A percentile compares a stretch with the other conserved stretches of the same genome.
These are phyloP conservation scores for Furcasterigmium sp. DNA, from an alignment of 2,329 filamentous ascomycete species.

Conservation along the genomic window DNA sequence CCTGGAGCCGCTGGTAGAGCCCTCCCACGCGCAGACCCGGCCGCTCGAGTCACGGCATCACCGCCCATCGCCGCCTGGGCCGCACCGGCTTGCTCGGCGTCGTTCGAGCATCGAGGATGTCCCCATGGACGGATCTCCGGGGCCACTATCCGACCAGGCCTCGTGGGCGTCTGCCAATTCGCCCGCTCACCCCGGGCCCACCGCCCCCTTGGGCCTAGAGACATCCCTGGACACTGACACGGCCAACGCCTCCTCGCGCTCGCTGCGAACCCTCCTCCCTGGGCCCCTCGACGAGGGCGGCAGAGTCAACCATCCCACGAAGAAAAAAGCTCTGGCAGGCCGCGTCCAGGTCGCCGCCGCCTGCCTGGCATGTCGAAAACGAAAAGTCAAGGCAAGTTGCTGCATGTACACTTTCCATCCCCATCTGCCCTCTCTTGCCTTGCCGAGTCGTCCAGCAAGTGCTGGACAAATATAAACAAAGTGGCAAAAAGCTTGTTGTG, in stretches of 20 bases:
- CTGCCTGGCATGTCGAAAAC: conserved; percentile 5
- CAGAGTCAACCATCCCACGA: background rate
- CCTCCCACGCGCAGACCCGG: background rate
- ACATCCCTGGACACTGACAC: background rate
- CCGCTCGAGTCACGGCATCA: background rate
- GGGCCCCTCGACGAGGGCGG: background rate
- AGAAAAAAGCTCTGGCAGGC: background rate
- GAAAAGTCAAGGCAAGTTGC: conserved; percentile 8
- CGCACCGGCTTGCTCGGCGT: background rate
- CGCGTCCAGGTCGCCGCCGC: conserved; percentile 4
- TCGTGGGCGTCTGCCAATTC: background rate
- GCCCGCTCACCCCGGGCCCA: background rate
- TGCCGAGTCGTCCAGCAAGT: background rate
- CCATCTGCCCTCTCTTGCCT: background rate
- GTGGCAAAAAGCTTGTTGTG: too few relatives aligned
- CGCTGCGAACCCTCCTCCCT: background rate
- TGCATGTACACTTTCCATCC: background rate
- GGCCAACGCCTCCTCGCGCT: background rate
- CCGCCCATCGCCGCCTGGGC: too few relatives aligned
- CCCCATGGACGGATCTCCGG: background rate
- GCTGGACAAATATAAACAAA: background rate
- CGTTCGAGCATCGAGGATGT: background rate
- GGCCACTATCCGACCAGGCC: background rate
- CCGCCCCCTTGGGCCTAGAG: background rate
- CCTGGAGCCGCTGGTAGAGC: too few relatives aligned